These are phyloP conservation scores for Coccomyxa subellipsoidea DNA, from an alignment of 163 green algal genomes.

Conservation along the genomic window DNA sequence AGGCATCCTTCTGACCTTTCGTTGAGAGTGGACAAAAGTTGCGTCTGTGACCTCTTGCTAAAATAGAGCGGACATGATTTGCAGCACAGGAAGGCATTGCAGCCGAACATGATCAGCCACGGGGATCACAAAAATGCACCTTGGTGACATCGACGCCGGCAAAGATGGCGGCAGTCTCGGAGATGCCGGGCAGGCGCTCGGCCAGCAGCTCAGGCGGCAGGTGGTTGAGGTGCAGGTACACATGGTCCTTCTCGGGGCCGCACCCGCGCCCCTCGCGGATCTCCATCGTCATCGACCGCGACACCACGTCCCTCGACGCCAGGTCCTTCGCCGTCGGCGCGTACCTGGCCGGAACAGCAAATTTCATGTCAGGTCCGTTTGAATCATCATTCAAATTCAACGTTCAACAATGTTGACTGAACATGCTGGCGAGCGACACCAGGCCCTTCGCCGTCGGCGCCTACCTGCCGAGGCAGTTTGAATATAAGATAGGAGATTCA, in stretches of 20 bases:
- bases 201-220: constrained; percentile 95
- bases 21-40: too few species aligned
- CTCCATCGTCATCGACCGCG: constrained; percentile 97
- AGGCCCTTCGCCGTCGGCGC: constrained; percentile 98
- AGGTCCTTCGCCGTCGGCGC: constrained; percentile 98
- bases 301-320: constrained; percentile 96
- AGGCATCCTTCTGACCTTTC: too few species aligned
- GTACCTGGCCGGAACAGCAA: constrained; percentile 64
- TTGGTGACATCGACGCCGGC: constrained; percentile 98
- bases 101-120: too few species aligned
- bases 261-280: constrained; percentile 95
- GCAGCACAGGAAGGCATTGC: too few species aligned
- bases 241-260: constrained; percentile 95
- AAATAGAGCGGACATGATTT: too few species aligned
- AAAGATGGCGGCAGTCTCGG: constrained; percentile 98
- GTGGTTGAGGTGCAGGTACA: constrained; percentile 99
- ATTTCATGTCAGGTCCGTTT: too few species aligned
- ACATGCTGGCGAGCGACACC: too few species aligned
- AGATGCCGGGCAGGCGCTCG: constrained; percentile 96
- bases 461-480: too few species aligned
- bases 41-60: too few species aligned
- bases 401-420: too few species aligned
- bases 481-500: too few species aligned
- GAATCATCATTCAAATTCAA: background rate
- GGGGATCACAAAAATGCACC: too few species aligned